These are phyloP conservation scores for Baudoinia panamericana DNA, from an alignment of 495 filamentous ascomycete species.

Conservation along the genomic window DNA sequence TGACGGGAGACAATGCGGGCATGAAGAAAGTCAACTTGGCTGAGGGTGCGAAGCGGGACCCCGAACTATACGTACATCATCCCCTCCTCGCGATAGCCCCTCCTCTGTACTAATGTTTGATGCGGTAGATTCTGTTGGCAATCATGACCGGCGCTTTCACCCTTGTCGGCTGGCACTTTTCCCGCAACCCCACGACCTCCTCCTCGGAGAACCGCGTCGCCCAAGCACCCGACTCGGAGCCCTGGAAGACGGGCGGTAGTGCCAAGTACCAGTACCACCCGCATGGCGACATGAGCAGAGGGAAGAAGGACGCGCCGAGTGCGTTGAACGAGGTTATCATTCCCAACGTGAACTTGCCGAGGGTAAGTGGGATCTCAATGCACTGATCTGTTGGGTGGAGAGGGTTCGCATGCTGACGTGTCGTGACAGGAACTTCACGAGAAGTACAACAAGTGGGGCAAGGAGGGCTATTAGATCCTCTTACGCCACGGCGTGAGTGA, in stretches of 20 bases:
- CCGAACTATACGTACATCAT: conserved; percentile 65
- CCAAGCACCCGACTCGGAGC: conserved; percentile 64
- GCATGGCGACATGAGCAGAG: conserved; percentile 61
- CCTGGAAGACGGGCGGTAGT: conserved; percentile 61
- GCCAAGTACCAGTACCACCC: conserved; percentile 90
- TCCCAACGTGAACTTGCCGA: conserved; percentile 82
- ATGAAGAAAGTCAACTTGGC: conserved; percentile 38
- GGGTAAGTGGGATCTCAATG: conserved; percentile 38
- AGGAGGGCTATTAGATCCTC: conserved; percentile 50
- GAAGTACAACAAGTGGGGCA: conserved; percentile 96
- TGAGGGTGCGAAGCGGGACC: conserved; percentile 59
- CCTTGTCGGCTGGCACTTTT: conserved; percentile 78
- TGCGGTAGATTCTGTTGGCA: conserved; percentile 62
- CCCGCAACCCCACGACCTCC: conserved; percentile 70
- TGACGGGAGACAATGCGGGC: conserved; percentile 20
- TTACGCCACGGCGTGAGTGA: no score
- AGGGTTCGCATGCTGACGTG: conserved; percentile 1
- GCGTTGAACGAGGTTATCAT: conserved; percentile 89
- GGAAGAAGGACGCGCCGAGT: conserved; percentile 78
- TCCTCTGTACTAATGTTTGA: neutral
- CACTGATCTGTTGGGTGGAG: neutral
- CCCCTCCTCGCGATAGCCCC: conserved; percentile 1
- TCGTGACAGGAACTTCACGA: conserved; percentile 68
- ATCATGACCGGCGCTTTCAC: conserved; percentile 84
- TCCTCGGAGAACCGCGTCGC: conserved; percentile 68